phyloP scores from a whole-genome alignment of 2,329 filamentous ascomycete species.

The Tolypocladium album region DNA sequence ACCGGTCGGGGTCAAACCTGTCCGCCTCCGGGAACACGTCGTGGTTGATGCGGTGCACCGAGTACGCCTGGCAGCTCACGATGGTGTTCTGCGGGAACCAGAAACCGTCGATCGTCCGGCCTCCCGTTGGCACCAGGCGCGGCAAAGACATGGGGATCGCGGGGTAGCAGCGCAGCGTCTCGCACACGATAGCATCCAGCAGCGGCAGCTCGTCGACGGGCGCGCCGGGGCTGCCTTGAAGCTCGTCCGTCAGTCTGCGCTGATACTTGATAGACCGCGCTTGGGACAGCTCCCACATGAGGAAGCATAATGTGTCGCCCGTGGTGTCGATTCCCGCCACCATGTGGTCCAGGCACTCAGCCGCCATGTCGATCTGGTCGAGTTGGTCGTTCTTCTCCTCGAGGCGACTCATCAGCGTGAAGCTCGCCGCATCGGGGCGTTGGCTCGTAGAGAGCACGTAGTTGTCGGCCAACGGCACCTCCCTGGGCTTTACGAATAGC shows the following conservation, averaged over 20 bases:
- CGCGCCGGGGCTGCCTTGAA: constrained; percentile 27
- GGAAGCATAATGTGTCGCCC: constrained; percentile 56
- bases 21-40: constrained; percentile 72
- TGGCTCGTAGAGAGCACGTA: constrained; percentile 44
- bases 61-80: constrained; percentile 52
- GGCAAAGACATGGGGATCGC: constrained; percentile 59
- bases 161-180: constrained; percentile 51
- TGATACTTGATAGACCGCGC: constrained; percentile 42
- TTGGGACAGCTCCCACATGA: constrained; percentile 61
- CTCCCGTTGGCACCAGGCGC: constrained; percentile 42
- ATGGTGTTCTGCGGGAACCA: constrained; percentile 41
- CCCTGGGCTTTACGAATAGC: constrained; percentile 40
- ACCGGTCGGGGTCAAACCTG: constrained; percentile 68
- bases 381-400: constrained; percentile 37
- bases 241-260: constrained; percentile 39
- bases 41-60: constrained; percentile 45
- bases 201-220: constrained; percentile 42
- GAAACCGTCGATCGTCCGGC: constrained; percentile 44
- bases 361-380: constrained; percentile 44
- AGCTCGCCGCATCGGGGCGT: constrained; percentile 33
- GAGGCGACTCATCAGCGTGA: constrained; percentile 50
- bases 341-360: constrained; percentile 63
- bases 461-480: constrained; percentile 46
- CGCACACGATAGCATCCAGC: constrained; percentile 52
- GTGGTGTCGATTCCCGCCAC: constrained; percentile 63